Conservation (phyloP, 495 filamentous ascomycete genomes). For the Staphylotrichum tortipilum region DNA sequence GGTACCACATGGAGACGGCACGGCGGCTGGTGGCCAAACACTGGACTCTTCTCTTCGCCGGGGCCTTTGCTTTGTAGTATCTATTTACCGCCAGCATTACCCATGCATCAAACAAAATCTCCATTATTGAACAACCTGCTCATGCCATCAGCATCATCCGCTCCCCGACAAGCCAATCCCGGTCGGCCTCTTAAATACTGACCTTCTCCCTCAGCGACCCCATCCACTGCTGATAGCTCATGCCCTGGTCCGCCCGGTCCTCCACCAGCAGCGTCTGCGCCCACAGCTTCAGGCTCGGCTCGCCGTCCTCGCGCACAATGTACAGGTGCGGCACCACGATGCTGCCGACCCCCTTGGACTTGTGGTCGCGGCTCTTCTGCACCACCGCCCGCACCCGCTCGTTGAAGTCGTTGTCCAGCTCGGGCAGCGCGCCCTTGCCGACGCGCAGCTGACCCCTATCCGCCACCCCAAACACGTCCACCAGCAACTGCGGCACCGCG, state of each 20-base stretch:
- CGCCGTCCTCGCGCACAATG: constrained; percentile 88
- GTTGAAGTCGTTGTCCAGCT: constrained; percentile 92
- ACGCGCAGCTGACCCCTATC: constrained; percentile 77
- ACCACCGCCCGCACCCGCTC: constrained; percentile 82
- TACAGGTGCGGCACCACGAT: constrained; percentile 89
- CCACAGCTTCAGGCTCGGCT: constrained; percentile 92
- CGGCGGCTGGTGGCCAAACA: not conserved
- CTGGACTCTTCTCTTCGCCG: not conserved
- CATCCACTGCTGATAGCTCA: constrained; percentile 91
- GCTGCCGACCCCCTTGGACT: constrained; percentile 75
- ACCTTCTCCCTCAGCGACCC: constrained; percentile 92
- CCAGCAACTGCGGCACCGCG: constrained; percentile 77
- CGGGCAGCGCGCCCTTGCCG: constrained; percentile 78
- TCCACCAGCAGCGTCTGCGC: constrained; percentile 93
- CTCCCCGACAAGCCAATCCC: not conserved
- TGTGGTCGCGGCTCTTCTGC: constrained; percentile 83
- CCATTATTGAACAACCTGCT: constrained; percentile 16
- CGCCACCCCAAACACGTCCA: constrained; percentile 79
- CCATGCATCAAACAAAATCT: not conserved
- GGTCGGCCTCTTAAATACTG: constrained; percentile 36
- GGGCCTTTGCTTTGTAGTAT: not conserved
- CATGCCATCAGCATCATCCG: not conserved
- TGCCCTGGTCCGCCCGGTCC: constrained; percentile 86
- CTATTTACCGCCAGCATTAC: constrained; percentile 4
- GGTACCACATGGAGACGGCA: too few relatives aligned